These are phyloP conservation scores for Dryas integrifolia DNA, from an alignment of 331 rosid species.

Conservation along the genomic window DNA sequence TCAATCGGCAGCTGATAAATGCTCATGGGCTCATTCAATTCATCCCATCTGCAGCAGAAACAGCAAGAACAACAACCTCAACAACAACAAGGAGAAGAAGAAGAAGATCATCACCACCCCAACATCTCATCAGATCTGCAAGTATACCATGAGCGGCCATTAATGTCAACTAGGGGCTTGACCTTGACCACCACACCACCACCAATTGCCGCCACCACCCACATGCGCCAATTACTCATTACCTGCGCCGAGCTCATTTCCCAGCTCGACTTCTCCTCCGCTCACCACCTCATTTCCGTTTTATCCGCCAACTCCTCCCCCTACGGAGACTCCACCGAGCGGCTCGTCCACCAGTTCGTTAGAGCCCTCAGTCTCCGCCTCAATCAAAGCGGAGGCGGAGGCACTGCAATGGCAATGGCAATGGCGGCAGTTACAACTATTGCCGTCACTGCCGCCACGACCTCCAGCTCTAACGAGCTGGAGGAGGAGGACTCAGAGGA, in stretches of 20 bases:
- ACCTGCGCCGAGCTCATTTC: slow-evolving; percentile 46
- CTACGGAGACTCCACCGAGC: slow-evolving; percentile 44
- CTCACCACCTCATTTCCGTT: slow-evolving; percentile 40
- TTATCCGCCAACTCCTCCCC: slow-evolving; percentile 41
- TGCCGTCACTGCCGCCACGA: neutral
- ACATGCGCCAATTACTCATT: slow-evolving; percentile 42
- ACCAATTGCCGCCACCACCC: neutral
- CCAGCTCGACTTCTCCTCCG: slow-evolving; percentile 41
- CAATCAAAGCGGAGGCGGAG: neutral
- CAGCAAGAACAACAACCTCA: slow-evolving; percentile 18
- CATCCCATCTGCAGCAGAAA: slow-evolving; percentile 27
- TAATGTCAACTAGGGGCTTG: neutral
- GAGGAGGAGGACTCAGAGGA: slow-evolving; percentile 1
- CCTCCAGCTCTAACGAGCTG: neutral
- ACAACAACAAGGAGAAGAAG: neutral
- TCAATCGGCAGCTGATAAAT: slow-evolving; percentile 4
- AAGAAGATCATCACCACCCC: slow-evolving; percentile 5
- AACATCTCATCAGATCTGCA: slow-evolving; percentile 31
- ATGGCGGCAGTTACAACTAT: neutral
- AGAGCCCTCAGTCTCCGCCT: slow-evolving; percentile 44
- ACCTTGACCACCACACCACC: neutral
- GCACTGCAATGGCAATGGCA: no score
- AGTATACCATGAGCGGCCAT: slow-evolving; percentile 19
- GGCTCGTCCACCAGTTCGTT: slow-evolving; percentile 43
- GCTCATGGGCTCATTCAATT: slow-evolving; percentile 47